These are phyloP conservation scores for Yarrowia phangngaensis DNA, from an alignment of 805 yeast genomes.

Conservation along the genomic window DNA sequence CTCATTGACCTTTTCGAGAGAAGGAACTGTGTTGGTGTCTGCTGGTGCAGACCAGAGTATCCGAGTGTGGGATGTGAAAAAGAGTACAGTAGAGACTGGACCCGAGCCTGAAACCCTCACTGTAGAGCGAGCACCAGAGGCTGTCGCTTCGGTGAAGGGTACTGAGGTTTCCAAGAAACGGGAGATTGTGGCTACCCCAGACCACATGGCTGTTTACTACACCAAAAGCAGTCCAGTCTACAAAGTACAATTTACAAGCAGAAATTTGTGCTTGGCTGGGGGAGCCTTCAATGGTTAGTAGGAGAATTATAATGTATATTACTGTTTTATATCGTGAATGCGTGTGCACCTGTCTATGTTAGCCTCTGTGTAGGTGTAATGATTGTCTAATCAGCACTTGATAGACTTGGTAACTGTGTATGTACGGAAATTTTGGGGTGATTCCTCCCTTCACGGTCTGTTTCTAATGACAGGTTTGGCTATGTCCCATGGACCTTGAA, in stretches of 20 bases:
- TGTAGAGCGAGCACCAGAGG: slow-evolving; percentile 38
- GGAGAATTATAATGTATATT: slow-evolving; percentile 1
- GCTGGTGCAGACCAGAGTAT: slow-evolving; percentile 92
- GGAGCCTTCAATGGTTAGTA: slow-evolving; percentile 65
- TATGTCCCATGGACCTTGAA: slow-evolving; percentile 92
- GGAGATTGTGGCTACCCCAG: slow-evolving; percentile 77
- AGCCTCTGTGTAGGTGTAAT: no score
- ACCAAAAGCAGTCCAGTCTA: slow-evolving; percentile 93
- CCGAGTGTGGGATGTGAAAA: slow-evolving; percentile 92
- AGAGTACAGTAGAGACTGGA: slow-evolving; percentile 74
- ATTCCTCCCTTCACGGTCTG: not conserved
- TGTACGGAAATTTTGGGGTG: not conserved
- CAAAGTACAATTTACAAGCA: slow-evolving; percentile 84
- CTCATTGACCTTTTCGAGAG: slow-evolving; percentile 77
- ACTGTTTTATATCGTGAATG: slow-evolving; percentile 2
- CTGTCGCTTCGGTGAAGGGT: slow-evolving; percentile 26
- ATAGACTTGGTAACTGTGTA: slow-evolving; percentile 3
- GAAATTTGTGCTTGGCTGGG: slow-evolving; percentile 87
- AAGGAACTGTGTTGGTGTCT: slow-evolving; percentile 84
- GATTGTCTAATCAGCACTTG: slow-evolving; percentile 25
- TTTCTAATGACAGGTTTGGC: slow-evolving; percentile 61
- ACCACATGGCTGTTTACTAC: slow-evolving; percentile 88
- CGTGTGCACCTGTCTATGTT: no score
- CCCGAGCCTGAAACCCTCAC: slow-evolving; percentile 71
- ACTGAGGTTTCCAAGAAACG: slow-evolving; percentile 41